Evolutionary conservation across 2,329 filamentous ascomycete species (phyloP).

Genomic region (Emergomyces orientalis): DNA sequence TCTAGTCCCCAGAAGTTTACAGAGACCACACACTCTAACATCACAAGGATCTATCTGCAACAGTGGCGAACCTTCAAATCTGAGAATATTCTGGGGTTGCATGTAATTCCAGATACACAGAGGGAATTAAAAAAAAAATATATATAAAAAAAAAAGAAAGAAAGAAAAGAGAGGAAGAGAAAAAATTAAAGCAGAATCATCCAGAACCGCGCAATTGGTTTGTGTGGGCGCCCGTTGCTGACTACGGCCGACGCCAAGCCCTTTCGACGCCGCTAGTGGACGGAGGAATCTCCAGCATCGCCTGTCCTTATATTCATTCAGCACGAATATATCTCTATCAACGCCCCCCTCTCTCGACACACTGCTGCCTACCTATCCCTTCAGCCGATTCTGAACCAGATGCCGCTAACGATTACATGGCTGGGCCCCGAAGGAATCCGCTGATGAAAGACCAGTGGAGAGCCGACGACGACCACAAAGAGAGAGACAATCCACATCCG

Average conservation of each 20-base stretch:
- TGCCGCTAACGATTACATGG: slow-evolving; percentile 41
- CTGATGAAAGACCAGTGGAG: slow-evolving; percentile 44
- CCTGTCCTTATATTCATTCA: not conserved
- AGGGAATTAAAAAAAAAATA: not conserved
- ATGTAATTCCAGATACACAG: not conserved
- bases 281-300: slow-evolving; percentile 8
- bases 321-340: slow-evolving; percentile 12
- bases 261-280: slow-evolving; percentile 11
- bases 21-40: not conserved
- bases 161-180: not conserved
- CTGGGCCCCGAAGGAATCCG: slow-evolving; percentile 42
- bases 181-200: slow-evolving; percentile 6
- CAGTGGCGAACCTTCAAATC: not conserved
- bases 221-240: slow-evolving; percentile 14
- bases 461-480: slow-evolving; percentile 34
- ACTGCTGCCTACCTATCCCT: slow-evolving; percentile 10
- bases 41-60: no score
- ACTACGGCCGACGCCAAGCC: slow-evolving; percentile 6
- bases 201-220: slow-evolving; percentile 12
- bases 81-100: not conserved
- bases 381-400: slow-evolving; percentile 24
- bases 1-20: not conserved
- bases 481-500: slow-evolving; percentile 25
- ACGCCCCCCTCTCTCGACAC: slow-evolving; percentile 10
- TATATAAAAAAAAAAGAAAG: not conserved